Evolutionary conservation across 1,139 yeast genomes (phyloP), one percentile per base, ranked within the genome.

Genomic region (Saccharomyces uvarum): DNA sequence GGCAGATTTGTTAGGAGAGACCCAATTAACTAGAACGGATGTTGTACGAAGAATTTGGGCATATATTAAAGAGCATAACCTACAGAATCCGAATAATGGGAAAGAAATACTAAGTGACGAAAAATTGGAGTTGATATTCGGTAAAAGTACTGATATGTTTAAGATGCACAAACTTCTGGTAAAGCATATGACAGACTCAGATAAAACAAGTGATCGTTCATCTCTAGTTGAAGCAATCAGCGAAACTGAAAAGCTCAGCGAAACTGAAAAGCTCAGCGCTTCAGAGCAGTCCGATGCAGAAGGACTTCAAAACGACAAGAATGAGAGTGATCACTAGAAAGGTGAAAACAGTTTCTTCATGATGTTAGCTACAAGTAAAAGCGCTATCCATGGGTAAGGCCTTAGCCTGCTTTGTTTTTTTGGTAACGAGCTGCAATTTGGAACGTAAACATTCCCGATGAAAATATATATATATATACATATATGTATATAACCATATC

Each of bases 71-170:
- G 77, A 69, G 16, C 66, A 84, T 55, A 70, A 80, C 42, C 71
- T 88, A 41, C 96, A 88, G 65, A 81, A 86, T 62, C 88, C 91
- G 1, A 67, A 72, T 2, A 88, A 87, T 66, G 77, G 77, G 59
- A 73, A 93, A 56, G 81, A 79, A 56, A 84, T 88, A 21, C 14
- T 78, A 5, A 86, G 91, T 64, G 93, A 87, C 65, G 87, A 77
- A 1, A 76, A 71, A 55, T 71, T 88, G 72, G 73, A 73, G 53
- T 75, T 74, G 4, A 63, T 86, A 3, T 86, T 87, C 67, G 88
- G 78, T 58, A 76, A 79, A 56, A 72, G 73, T 57, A 79, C 83
- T 53, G 79, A 82, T 29, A 79, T 84, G 72, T 86, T 87, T 65
- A 76, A 77, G 49, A 78, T 87, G 86, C 84, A 83, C 69, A 84